These are phyloP conservation scores for Candida insectalens DNA, from an alignment of 805 yeast genomes.

Conservation along the genomic window DNA sequence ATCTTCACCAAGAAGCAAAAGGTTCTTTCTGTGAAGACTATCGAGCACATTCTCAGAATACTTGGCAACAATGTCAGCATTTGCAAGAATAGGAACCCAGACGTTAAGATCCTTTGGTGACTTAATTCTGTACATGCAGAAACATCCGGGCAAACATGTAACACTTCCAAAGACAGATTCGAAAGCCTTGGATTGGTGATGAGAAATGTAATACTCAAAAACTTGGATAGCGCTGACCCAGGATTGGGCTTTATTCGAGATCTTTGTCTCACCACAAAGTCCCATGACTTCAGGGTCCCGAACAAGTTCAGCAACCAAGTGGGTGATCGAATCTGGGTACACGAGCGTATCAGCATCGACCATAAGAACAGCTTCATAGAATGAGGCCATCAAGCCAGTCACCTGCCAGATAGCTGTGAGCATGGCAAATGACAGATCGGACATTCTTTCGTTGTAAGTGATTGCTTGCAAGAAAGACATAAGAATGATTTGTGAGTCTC, in stretches of 20 bases:
- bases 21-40: slow-evolving; percentile 78
- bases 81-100: slow-evolving; percentile 91
- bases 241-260: slow-evolving; percentile 67
- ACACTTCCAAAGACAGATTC: slow-evolving; percentile 94
- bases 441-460: slow-evolving; percentile 91
- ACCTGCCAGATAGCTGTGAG: slow-evolving; percentile 67
- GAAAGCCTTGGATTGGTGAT: slow-evolving; percentile 89
- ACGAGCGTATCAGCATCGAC: slow-evolving; percentile 93
- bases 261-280: slow-evolving; percentile 89
- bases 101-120: slow-evolving; percentile 74
- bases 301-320: slow-evolving; percentile 85
- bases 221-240: slow-evolving; percentile 95
- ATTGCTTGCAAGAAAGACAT: slow-evolving; percentile 86
- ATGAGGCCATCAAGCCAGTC: slow-evolving; percentile 77
- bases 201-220: slow-evolving; percentile 86
- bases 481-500: slow-evolving; percentile 85
- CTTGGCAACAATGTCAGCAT: slow-evolving; percentile 88
- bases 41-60: slow-evolving; percentile 80
- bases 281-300: slow-evolving; percentile 86
- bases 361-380: slow-evolving; percentile 78
- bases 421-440: slow-evolving; percentile 76
- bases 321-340: slow-evolving; percentile 79
- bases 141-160: slow-evolving; percentile 93
- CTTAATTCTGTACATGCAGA: slow-evolving; percentile 84
- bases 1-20: slow-evolving; percentile 83